phyloP scores from a whole-genome alignment of 768 basidiomycete species.

The Zangia roseola region DNA sequence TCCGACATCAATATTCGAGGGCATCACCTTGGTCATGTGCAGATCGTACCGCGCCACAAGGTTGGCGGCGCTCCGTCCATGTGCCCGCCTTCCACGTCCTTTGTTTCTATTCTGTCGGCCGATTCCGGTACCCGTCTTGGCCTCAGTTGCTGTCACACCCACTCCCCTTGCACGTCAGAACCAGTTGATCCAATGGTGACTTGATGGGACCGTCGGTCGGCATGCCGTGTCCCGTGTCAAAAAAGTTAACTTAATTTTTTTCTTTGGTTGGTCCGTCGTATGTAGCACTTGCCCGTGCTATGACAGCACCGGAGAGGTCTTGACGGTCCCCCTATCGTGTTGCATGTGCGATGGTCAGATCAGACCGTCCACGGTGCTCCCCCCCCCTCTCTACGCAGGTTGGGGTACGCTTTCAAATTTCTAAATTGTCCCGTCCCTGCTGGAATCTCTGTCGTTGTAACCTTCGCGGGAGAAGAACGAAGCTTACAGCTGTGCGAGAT shows the following conservation, averaged over 20 bases:
- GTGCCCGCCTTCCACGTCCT: background rate
- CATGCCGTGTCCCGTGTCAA: background rate
- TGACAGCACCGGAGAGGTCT: no score
- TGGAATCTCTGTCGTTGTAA: slow-evolving; percentile 5
- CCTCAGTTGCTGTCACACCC: slow-evolving; percentile 1
- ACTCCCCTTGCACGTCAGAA: background rate
- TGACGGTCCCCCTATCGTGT: background rate
- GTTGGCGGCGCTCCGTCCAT: slow-evolving; percentile 3
- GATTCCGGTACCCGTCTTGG: background rate
- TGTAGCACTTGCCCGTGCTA: background rate
- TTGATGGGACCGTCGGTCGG: background rate
- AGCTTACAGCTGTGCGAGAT: slow-evolving; percentile 3
- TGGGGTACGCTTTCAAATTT: background rate
- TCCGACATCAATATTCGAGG: background rate
- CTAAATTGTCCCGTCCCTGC: background rate
- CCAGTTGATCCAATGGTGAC: background rate
- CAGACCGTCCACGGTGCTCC: background rate
- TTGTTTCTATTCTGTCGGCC: background rate
- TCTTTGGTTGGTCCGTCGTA: no score
- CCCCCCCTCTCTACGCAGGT: background rate
- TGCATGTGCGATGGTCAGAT: slow-evolving; percentile 2
- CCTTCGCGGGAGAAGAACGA: slow-evolving; percentile 29
- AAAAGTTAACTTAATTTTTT: background rate
- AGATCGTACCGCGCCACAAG: slow-evolving; percentile 7
- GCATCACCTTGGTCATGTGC: background rate